A percentile compares a stretch with the other conserved stretches of the same genome.
These are phyloP conservation scores for Paratinospora sagittata DNA, from an alignment of 164 flowering plant species.

Conservation along the genomic window DNA sequence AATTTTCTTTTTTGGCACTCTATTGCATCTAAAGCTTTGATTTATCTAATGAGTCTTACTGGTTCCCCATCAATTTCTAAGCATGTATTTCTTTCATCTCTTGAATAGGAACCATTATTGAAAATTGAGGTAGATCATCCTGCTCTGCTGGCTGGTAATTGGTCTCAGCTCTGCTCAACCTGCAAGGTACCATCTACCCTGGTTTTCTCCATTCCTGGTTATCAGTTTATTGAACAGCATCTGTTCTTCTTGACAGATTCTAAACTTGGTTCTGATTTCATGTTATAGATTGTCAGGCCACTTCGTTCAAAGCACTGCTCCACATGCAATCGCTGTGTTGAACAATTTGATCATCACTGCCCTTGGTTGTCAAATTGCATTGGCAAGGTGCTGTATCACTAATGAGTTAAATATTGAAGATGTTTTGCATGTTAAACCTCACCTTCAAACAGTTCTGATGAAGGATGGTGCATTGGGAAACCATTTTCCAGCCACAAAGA, in stretches of 20 bases:
- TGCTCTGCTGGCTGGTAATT: conserved; percentile 87
- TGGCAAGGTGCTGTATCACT: conserved; percentile 63
- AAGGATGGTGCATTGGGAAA: not conserved
- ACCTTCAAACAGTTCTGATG: not conserved
- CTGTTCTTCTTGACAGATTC: conserved; percentile 10
- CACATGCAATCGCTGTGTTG: conserved; percentile 92
- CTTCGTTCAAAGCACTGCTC: conserved; percentile 97
- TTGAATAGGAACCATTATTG: conserved; percentile 71
- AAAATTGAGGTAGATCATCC: conserved; percentile 82
- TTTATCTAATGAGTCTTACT: not conserved
- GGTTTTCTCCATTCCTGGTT: not conserved
- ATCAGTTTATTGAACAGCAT: not conserved
- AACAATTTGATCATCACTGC: conserved; percentile 98
- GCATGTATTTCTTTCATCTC: not conserved
- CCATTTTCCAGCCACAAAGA: not conserved
- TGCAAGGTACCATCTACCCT: conserved; percentile 65
- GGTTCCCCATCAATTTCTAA: not conserved
- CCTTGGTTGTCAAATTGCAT: conserved; percentile 99
- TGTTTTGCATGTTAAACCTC: not conserved
- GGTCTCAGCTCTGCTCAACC: conserved; percentile 97
- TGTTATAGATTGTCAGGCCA: conserved; percentile 80
- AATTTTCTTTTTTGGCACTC: not conserved
- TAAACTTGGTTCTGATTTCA: conserved; percentile 1
- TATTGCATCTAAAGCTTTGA: too few relatives aligned
- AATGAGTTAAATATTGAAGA: not conserved